Percentiles rank a stretch among this genome's conserved stretches.
phyloP scores from a whole-genome alignment of 2,329 filamentous ascomycete genomes.

The Lecanoromycetidae sp. region DNA sequence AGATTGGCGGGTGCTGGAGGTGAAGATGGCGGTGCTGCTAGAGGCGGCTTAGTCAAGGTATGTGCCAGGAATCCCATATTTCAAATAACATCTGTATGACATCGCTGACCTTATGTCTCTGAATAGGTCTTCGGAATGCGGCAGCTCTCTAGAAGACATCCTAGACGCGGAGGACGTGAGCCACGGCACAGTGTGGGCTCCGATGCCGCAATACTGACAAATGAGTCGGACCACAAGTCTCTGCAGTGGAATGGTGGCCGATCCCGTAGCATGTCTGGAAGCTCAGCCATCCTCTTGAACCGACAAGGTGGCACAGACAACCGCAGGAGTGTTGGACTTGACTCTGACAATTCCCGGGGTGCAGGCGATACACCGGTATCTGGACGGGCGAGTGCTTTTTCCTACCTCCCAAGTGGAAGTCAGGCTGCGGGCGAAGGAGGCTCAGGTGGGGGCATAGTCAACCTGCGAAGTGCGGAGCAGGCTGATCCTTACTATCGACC shows the following conservation, averaged over 20 bases:
- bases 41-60: slow-evolving; percentile 72
- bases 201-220: slow-evolving; percentile 64
- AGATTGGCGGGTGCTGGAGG: slow-evolving; percentile 72
- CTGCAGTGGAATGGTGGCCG: slow-evolving; percentile 42
- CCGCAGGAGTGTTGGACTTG: slow-evolving; percentile 41
- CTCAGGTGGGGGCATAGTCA: slow-evolving; percentile 24
- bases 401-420: slow-evolving; percentile 52
- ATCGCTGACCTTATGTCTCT: slow-evolving; percentile 7
- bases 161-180: slow-evolving; percentile 50
- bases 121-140: slow-evolving; percentile 72
- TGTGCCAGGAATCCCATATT: background rate
- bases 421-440: slow-evolving; percentile 28
- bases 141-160: slow-evolving; percentile 64
- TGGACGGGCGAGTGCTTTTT: slow-evolving; percentile 58
- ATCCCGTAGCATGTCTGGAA: slow-evolving; percentile 48
- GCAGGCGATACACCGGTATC: slow-evolving; percentile 42
- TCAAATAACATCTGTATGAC: background rate
- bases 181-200: slow-evolving; percentile 70
- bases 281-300: slow-evolving; percentile 50
- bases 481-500: slow-evolving; percentile 81
- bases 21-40: slow-evolving; percentile 50
- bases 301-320: slow-evolving; percentile 33
- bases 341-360: slow-evolving; percentile 38
- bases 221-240: slow-evolving; percentile 53
- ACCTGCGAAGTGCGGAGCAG: slow-evolving; percentile 39